These are phyloP conservation scores for Mycena galericulata DNA, from an alignment of 768 basidiomycete genomes.

Conservation along the genomic window DNA sequence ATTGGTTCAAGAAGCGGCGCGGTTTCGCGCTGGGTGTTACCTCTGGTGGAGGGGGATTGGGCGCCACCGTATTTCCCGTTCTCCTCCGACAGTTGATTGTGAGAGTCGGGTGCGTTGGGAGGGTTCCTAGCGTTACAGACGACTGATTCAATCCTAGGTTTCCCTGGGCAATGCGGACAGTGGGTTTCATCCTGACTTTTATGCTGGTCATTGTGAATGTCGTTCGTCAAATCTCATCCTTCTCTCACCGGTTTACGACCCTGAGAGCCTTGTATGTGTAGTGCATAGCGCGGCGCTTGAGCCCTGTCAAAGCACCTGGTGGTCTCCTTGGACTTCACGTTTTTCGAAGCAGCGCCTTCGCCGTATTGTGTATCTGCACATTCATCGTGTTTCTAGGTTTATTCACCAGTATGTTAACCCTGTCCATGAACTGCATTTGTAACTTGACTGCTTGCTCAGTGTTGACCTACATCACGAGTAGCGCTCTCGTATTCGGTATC, in stretches of 20 bases:
- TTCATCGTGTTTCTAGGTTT: slow-evolving; percentile 59
- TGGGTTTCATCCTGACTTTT: slow-evolving; percentile 58
- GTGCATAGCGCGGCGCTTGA: slow-evolving; percentile 51
- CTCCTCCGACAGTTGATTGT: slow-evolving; percentile 53
- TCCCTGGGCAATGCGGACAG: slow-evolving; percentile 64
- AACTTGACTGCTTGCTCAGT: neutral
- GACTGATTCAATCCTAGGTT: slow-evolving; percentile 51
- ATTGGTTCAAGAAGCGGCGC: slow-evolving; percentile 61
- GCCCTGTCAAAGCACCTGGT: slow-evolving; percentile 48
- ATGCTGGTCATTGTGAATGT: slow-evolving; percentile 56
- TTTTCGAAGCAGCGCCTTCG: neutral
- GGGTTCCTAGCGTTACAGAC: neutral
- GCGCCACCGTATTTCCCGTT: slow-evolving; percentile 63
- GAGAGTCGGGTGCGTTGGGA: slow-evolving; percentile 52
- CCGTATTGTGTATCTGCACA: slow-evolving; percentile 39
- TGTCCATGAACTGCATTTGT: neutral
- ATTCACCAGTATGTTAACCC: slow-evolving; percentile 47
- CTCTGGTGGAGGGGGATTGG: slow-evolving; percentile 57
- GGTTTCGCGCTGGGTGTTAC: slow-evolving; percentile 60
- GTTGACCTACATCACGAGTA: slow-evolving; percentile 41
- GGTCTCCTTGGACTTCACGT: slow-evolving; percentile 55
- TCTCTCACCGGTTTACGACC: neutral
- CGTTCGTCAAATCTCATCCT: slow-evolving; percentile 44
- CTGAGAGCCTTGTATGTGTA: neutral
- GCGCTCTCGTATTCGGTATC: slow-evolving; percentile 16